Base-by-base conservation (phyloP, 768 basidiomycete genomes). In the Tricholoma hemisulphureum region DNA sequence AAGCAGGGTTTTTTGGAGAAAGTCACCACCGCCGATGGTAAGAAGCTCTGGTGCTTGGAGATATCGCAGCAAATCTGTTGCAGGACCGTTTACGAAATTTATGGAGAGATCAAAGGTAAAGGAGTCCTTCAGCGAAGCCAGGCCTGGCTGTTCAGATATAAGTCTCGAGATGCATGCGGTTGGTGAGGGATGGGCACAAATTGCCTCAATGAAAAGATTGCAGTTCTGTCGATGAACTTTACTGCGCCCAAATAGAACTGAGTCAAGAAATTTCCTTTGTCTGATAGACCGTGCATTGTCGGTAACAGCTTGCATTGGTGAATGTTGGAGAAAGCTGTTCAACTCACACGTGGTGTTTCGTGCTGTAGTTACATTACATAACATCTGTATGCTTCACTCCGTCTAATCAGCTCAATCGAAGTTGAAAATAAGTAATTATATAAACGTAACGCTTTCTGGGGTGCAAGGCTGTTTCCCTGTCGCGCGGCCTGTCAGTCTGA, bases 131-230 rank as follows among this genome's bases (percentile, higher is more conserved):
- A 86, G 51, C 2, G 74, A 63, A 6, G 51, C 28, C 2, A 79
- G 68, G 1, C 82, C 84, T 1, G 61, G 37, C 3, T 61, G 51
- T 58, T 73, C 75, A 14, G 62, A 65, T 7, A 75, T 67, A 6
- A 85, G 67, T 14, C 67, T 73, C 59, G 69, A 61, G 46, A 81
- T 58, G 59, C 79, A 80, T 0, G 59, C 48, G 0, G 67, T 62
- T 6, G 76, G 67, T 29, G 82, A 78, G 3, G 67, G 62, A 53
- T 80, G 77, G 4, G 58, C 55, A 62, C 66, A 77, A 23, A 85
- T 67, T 6, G 76, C 80, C 55, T 85, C 76, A 2, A 84, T 67
- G 58, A 85, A 84, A 11, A 67, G 72, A 7, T 16, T 43, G 4
- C 73, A 46, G 45, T 46, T 74, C 14, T 61, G 56, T 24, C 63